These are phyloP conservation scores for Tolypocladium pustulatum DNA, from an alignment of 2,329 filamentous ascomycete species.

Conservation along the genomic window DNA sequence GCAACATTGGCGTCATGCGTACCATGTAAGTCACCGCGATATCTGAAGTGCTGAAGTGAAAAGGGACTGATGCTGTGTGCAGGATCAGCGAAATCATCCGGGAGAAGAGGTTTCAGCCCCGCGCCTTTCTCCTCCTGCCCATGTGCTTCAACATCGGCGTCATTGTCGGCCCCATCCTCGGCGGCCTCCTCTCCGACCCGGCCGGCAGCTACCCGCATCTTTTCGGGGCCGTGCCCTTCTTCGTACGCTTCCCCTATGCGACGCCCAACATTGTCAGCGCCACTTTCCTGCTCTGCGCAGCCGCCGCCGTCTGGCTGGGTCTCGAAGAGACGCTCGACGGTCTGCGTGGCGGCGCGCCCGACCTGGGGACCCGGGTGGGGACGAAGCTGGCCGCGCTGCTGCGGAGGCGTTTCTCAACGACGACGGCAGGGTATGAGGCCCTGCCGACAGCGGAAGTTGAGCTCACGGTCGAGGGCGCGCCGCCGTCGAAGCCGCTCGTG, in stretches of 20 bases:
- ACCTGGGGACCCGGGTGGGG: constrained; percentile 32
- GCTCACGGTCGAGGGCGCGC: constrained; percentile 4
- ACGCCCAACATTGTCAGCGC: constrained; percentile 43
- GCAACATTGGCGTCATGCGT: constrained; percentile 63
- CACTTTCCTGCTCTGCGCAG: constrained; percentile 32
- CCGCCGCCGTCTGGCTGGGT: constrained; percentile 35
- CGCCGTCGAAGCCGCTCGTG: constrained; percentile 1
- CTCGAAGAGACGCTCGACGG: constrained; percentile 44
- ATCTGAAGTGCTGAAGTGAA: no score
- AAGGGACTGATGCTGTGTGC: neutral
- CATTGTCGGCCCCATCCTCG: constrained; percentile 59
- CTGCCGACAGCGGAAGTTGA: constrained; percentile 13
- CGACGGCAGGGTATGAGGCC: constrained; percentile 10
- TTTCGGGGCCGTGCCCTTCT: constrained; percentile 36
- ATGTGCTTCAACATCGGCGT: constrained; percentile 66
- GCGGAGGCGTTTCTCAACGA: constrained; percentile 9
- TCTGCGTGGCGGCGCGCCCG: constrained; percentile 26
- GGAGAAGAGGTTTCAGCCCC: constrained; percentile 52
- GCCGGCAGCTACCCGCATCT: constrained; percentile 43
- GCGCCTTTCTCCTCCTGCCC: constrained; percentile 64
- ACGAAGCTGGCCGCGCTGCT: constrained; percentile 20
- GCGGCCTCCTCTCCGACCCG: constrained; percentile 59
- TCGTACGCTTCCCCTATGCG: constrained; percentile 41
- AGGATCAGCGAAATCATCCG: constrained; percentile 60
- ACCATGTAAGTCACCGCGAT: constrained; percentile 43